Percentiles rank a stretch among this genome's conserved stretches.
Conservation (phyloP, 495 filamentous ascomycete genomes). For the Trichoderma parareesei region DNA sequence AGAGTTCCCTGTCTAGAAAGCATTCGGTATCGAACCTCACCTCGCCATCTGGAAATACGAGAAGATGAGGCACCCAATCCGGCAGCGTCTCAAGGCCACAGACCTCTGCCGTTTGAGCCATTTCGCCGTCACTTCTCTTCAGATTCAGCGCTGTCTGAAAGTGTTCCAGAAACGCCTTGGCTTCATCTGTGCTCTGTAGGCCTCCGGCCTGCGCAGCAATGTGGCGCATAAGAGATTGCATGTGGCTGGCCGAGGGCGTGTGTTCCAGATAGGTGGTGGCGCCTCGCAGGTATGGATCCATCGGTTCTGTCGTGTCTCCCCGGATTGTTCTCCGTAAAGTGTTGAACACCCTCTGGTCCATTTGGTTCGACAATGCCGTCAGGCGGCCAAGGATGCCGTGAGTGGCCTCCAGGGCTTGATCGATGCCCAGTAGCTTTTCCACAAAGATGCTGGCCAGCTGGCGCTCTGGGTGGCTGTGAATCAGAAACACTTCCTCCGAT, state of each 20-base stretch:
- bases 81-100: slow-evolving; percentile 43
- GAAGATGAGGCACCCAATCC: slow-evolving; percentile 59
- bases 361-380: slow-evolving; percentile 24
- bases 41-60: slow-evolving; percentile 50
- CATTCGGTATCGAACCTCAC: slow-evolving; percentile 48
- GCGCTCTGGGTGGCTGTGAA: slow-evolving; percentile 28
- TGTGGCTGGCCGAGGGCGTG: slow-evolving; percentile 20
- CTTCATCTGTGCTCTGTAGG: slow-evolving; percentile 31
- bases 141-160: slow-evolving; percentile 27
- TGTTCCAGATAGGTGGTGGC: slow-evolving; percentile 26
- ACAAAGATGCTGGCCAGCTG: slow-evolving; percentile 36
- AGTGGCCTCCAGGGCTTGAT: slow-evolving; percentile 38
- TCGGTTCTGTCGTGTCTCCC: slow-evolving; percentile 24
- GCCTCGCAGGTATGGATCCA: slow-evolving; percentile 31
- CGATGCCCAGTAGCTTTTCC: slow-evolving; percentile 42
- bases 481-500: slow-evolving; percentile 29
- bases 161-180: slow-evolving; percentile 35
- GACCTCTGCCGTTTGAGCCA: slow-evolving; percentile 21
- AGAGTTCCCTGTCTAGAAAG: slow-evolving; percentile 48
- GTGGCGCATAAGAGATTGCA: slow-evolving; percentile 27
- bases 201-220: slow-evolving; percentile 28
- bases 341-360: slow-evolving; percentile 27
- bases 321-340: slow-evolving; percentile 28
- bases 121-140: slow-evolving; percentile 15
- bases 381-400: slow-evolving; percentile 36